Base-by-base conservation (phyloP, 805 yeast genomes). In the Lipomyces spencermartinsiae region DNA sequence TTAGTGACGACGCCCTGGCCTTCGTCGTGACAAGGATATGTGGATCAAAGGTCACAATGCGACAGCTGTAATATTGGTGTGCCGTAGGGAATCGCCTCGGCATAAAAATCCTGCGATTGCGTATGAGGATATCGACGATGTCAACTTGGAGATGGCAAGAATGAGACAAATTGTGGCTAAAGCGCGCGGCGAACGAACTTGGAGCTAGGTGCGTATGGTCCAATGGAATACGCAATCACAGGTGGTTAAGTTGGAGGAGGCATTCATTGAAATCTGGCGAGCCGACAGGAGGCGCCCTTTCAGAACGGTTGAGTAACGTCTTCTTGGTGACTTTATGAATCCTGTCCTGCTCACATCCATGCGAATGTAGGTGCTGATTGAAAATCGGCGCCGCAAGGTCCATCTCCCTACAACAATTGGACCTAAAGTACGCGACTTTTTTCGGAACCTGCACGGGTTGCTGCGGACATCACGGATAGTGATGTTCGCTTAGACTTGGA, bases 121-220 rank as follows among this genome's bases (percentile, higher is more conserved):
- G 16, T 51, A 51, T 4, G 55, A 51, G 55, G 55, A 51, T 16
- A 51, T 51, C 55, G 55, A 51, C 3, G 55, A 51, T 51, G 55
- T 51, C 31, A 25, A 51, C 16, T 6, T 25, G 12, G 55, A 51
- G 55, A 16, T 7, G 55, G 55, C 4, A 51, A 19, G 55, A 51
- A 51, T 51, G 55, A 12, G 8, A 51, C 55, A 51, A 25, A 9
- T 12, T 51, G 16, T 51, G 12, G 19, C 3, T 6, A 25, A 51
- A 16, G n/a, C n/a, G 2, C 55, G 3, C 10, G 25, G 55, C 31
- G 16, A 22, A 5, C 2, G 55, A 51, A 51, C 55, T 8, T 19
- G 8, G 25, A 19, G 16, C 10, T 2, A 37, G 10, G 43, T 16
- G 16, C 55, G 14, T 5, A 51, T 51, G 55, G n/a, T n/a, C n/a